phyloP scores from a whole-genome alignment of 1,284 basidiomycete genomes.

The Marasmius fiardii region DNA sequence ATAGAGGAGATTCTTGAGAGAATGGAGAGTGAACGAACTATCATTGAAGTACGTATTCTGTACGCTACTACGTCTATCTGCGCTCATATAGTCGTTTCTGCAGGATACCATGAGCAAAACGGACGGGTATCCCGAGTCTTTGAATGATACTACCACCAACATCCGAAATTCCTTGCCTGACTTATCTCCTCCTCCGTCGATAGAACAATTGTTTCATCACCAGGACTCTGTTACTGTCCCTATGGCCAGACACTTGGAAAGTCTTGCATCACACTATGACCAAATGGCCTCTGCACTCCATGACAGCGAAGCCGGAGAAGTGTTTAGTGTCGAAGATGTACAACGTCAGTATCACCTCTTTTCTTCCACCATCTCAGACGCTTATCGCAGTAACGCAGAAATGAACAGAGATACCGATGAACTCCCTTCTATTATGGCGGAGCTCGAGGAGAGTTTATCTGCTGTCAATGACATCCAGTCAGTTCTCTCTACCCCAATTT shows the following conservation, averaged over 20 bases:
- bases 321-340: constrained; percentile 63
- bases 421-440: constrained; percentile 65
- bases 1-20: constrained; percentile 67
- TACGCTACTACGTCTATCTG: neutral
- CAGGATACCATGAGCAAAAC: constrained; percentile 62
- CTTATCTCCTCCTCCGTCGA: constrained; percentile 32
- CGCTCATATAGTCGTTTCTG: neutral
- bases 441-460: constrained; percentile 56
- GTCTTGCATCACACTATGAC: constrained; percentile 67
- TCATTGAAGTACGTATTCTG: constrained; percentile 56
- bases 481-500: constrained; percentile 22
- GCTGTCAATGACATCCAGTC: constrained; percentile 57
- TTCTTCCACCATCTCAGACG: neutral
- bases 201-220: constrained; percentile 45
- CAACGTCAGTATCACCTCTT: constrained; percentile 40
- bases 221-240: constrained; percentile 55
- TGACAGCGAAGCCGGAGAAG: constrained; percentile 64
- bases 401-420: constrained; percentile 78
- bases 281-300: constrained; percentile 66
- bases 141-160: constrained; percentile 48
- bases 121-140: constrained; percentile 61
- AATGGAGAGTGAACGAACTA: constrained; percentile 52
- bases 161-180: constrained; percentile 53
- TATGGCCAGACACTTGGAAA: constrained; percentile 74
- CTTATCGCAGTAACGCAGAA: constrained; percentile 27